Evolutionary conservation across 768 basidiomycete species (phyloP).

Genomic region (Russula lepida): DNA sequence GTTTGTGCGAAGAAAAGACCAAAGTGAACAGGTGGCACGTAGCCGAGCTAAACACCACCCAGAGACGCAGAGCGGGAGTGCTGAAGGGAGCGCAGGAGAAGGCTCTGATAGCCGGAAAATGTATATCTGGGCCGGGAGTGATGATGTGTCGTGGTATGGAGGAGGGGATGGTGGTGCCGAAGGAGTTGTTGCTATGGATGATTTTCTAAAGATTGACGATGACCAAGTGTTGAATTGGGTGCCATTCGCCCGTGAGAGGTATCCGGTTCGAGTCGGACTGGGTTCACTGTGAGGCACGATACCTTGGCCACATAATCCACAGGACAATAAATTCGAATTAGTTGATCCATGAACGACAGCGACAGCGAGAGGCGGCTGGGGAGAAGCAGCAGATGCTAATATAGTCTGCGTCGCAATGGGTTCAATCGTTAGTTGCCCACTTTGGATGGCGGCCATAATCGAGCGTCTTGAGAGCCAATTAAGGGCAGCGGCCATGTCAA

Average conservation of each 20-base stretch:
- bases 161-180: conserved; percentile 33
- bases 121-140: conserved; percentile 42
- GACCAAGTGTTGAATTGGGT: conserved; percentile 41
- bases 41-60: conserved; percentile 85
- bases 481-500: conserved; percentile 89
- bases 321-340: conserved; percentile 48
- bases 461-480: conserved; percentile 90
- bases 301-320: conserved; percentile 69
- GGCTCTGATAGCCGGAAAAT: conserved; percentile 54
- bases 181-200: conserved; percentile 26
- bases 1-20: conserved; percentile 79
- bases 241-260: conserved; percentile 23
- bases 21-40: conserved; percentile 80
- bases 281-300: conserved; percentile 36
- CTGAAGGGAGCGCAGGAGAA: conserved; percentile 24
- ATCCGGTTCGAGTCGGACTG: conserved; percentile 30
- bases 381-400: conserved; percentile 42
- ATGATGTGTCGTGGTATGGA: conserved; percentile 22
- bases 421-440: conserved; percentile 81
- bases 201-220: conserved; percentile 50
- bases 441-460: conserved; percentile 77
- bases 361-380: conserved; percentile 26
- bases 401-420: conserved; percentile 61
- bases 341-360: conserved; percentile 36
- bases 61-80: conserved; percentile 59